Evolutionary conservation across 371 early-diverging fungal genomes (phyloP), one percentile per base, ranked within the genome.

Genomic region (Polyrhizophydium stewartii): DNA sequence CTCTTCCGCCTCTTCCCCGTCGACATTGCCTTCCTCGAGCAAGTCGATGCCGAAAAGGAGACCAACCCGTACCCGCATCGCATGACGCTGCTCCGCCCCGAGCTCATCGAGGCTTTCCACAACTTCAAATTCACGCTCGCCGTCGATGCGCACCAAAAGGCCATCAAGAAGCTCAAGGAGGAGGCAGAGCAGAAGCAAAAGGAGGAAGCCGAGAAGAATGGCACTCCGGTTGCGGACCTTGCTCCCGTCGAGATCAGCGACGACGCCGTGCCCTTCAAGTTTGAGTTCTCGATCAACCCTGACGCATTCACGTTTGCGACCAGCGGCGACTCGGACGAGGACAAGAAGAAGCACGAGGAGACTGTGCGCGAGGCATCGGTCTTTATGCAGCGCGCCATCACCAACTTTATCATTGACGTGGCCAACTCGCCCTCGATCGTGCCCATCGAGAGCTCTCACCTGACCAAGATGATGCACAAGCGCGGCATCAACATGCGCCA

Each of bases 401-500:
- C 35, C 19, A 5, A n/a, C 7, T 16, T 33, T 19, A 78, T 71
- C 74, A 72, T 84, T 58, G 92, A 94, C 46, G 84, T 93, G 49
- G 84, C 85, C 7, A 78, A 84, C 13, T 85, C 88, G 66, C 68
- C 83, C n/a, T 77, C 83, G 28, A 56, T 22, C 30, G 60, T 62
- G 0, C 94, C 93, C 35, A 69, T 92, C 28, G 93, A 92, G 69
- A 89, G 92, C 45, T 86, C 83, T 53, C 80, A 88, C 21, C 76
- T 96, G 50, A 87, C 89, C n/a, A 82, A 81, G 63, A 80, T 87
- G 10, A 86, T 97, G 85, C 97, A 97, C 67, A 87, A 86, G 55
- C 91, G 93, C 41, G 97, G 97, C 68, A 88, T 97, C 76, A 97
- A 96, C 78, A 94, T 96, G 93, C 87, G 97, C 56, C 96, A 95